Conservation (phyloP, 768 basidiomycete genomes). For the Mycena chlorophos region DNA sequence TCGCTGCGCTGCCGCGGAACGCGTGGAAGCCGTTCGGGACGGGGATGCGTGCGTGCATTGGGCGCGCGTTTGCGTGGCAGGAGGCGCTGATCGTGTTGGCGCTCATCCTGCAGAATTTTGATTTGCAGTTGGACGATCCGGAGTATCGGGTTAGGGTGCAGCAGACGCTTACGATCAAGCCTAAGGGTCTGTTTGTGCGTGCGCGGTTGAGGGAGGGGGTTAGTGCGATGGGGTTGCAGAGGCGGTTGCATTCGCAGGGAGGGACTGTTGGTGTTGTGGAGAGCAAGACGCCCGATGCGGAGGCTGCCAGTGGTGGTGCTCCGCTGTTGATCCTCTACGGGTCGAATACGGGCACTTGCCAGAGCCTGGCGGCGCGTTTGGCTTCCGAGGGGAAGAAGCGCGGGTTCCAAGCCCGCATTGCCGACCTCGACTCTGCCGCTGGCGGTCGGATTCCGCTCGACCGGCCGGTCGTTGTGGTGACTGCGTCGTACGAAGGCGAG, state of each 20-base stretch:
- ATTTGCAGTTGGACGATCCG: constrained; percentile 42
- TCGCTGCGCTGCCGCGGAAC: constrained; percentile 44
- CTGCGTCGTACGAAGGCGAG: constrained; percentile 51
- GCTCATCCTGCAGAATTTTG: constrained; percentile 45
- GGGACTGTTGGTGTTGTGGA: constrained; percentile 34
- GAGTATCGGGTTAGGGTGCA: constrained; percentile 45
- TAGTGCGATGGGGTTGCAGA: constrained; percentile 27
- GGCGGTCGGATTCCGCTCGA: constrained; percentile 40
- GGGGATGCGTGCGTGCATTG: constrained; percentile 31
- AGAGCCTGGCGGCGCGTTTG: constrained; percentile 38
- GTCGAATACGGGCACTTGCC: constrained; percentile 43
- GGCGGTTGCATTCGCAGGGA: constrained; percentile 34
- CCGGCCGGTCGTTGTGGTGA: constrained; percentile 45
- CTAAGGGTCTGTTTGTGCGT: constrained; percentile 40
- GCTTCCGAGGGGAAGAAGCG: not conserved
- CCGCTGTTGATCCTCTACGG: constrained; percentile 36
- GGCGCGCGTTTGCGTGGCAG: constrained; percentile 50
- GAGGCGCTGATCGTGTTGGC: constrained; percentile 44
- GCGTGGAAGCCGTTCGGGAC: constrained; percentile 40
- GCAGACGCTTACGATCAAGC: constrained; percentile 48
- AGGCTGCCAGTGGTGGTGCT: not conserved
- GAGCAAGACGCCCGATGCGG: not conserved
- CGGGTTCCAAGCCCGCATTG: constrained; percentile 41
- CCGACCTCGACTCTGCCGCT: constrained; percentile 40
- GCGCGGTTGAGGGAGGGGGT: constrained; percentile 39